Evolutionary conservation across 2,329 filamentous ascomycete species (phyloP).

Genomic region (Cladosporium halotolerans): DNA sequence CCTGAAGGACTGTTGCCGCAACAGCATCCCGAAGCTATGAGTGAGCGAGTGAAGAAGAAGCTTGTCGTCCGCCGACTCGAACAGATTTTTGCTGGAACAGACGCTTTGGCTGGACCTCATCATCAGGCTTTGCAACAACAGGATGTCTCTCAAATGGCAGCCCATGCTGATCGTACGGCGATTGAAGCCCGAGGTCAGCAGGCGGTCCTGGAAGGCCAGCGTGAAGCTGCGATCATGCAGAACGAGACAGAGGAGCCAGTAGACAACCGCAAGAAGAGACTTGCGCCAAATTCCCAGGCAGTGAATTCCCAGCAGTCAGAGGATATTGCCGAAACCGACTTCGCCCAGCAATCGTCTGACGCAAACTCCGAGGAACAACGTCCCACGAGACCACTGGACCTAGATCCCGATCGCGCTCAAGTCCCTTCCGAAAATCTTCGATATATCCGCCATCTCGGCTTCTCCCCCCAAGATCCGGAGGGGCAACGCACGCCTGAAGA

Average conservation of each 20-base stretch:
- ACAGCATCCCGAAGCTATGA: conserved; percentile 48
- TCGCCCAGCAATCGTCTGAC: conserved; percentile 13
- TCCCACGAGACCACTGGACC: conserved; percentile 67
- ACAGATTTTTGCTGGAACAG: conserved; percentile 73
- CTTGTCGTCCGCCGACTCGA: conserved; percentile 70
- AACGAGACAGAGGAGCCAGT: conserved; percentile 22
- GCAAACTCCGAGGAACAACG: conserved; percentile 55
- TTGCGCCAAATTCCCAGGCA: background rate
- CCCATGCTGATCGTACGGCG: conserved; percentile 38
- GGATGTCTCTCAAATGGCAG: conserved; percentile 52
- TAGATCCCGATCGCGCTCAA: conserved; percentile 73
- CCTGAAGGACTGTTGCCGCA: conserved; percentile 62
- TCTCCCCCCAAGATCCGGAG: conserved; percentile 54
- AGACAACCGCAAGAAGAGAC: conserved; percentile 8
- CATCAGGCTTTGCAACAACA: conserved; percentile 51
- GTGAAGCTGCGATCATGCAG: conserved; percentile 43
- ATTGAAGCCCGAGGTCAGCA: conserved; percentile 35
- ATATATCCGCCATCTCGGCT: conserved; percentile 69
- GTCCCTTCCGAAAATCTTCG: conserved; percentile 70
- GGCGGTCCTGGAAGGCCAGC: conserved; percentile 34
- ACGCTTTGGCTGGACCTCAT: conserved; percentile 37
- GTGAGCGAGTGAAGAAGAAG: conserved; percentile 69
- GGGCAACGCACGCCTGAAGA: conserved; percentile 49
- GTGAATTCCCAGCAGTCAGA: background rate
- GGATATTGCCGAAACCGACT: conserved; percentile 14